Conservation (phyloP, 257 asterid species). For the Solanum pinnatisectum region DNA sequence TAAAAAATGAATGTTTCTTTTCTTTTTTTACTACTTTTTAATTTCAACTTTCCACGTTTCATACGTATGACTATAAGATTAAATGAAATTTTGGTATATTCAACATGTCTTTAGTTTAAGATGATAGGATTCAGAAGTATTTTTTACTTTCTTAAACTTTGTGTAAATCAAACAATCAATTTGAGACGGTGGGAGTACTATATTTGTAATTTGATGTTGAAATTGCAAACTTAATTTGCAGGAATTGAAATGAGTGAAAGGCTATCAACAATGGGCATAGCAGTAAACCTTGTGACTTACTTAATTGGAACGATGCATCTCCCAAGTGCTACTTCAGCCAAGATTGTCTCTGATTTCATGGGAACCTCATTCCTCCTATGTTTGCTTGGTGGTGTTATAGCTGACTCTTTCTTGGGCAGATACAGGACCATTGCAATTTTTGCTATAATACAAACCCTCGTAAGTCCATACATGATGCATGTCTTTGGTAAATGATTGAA, state of each 20-base stretch:
- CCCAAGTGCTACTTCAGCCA: conserved; percentile 33
- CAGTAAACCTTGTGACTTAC: conserved; percentile 36
- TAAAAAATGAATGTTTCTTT: no score
- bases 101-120: neutral
- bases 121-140: neutral
- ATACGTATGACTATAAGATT: neutral
- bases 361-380: conserved; percentile 30
- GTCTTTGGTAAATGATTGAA: neutral
- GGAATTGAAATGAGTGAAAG: conserved; percentile 34
- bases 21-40: neutral
- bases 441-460: conserved; percentile 22
- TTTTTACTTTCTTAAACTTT: neutral
- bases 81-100: neutral
- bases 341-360: conserved; percentile 32
- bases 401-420: conserved; percentile 39
- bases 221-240: neutral
- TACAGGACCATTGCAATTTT: conserved; percentile 23
- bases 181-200: neutral
- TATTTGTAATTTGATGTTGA: neutral
- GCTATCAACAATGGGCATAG: conserved; percentile 38
- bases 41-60: neutral
- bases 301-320: conserved; percentile 35
- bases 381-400: conserved; percentile 38
- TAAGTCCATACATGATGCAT: neutral
- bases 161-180: neutral